These are phyloP conservation scores for Penicillium lividum DNA, from an alignment of 495 filamentous ascomycete species.

Conservation along the genomic window DNA sequence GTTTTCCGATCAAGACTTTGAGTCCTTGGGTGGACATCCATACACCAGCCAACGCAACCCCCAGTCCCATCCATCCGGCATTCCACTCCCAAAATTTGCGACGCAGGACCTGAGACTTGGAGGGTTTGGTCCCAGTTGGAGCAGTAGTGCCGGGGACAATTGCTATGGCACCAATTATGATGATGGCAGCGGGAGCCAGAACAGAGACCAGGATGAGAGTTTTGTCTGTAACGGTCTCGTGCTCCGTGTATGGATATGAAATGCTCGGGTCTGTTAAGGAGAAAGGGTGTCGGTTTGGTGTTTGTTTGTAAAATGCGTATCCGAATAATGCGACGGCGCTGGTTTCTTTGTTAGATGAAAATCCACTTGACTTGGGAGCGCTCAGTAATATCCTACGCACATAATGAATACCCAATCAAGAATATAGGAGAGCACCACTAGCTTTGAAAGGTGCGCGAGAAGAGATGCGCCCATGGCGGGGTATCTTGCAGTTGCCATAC, in stretches of 20 bases:
- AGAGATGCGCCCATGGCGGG: slow-evolving; percentile 10
- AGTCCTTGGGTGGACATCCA: slow-evolving; percentile 62
- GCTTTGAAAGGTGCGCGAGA: slow-evolving; percentile 32
- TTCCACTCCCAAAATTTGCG: slow-evolving; percentile 62
- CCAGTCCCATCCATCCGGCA: slow-evolving; percentile 64
- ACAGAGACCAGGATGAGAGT: slow-evolving; percentile 52
- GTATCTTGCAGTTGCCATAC: neutral
- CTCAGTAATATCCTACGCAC: slow-evolving; percentile 29
- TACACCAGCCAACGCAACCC: slow-evolving; percentile 51
- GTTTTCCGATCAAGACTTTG: slow-evolving; percentile 65
- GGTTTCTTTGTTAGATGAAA: neutral
- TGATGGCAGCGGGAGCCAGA: slow-evolving; percentile 54
- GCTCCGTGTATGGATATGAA: slow-evolving; percentile 53
- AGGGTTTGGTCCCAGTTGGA: slow-evolving; percentile 18
- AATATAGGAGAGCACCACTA: slow-evolving; percentile 51
- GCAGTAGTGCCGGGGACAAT: slow-evolving; percentile 49
- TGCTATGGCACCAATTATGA: slow-evolving; percentile 48
- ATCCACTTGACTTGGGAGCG: neutral
- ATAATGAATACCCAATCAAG: slow-evolving; percentile 56
- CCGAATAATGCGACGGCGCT: slow-evolving; percentile 51
- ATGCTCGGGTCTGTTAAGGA: slow-evolving; percentile 57
- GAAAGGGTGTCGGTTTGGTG: slow-evolving; percentile 48
- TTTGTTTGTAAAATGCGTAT: slow-evolving; percentile 40
- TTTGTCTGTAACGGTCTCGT: slow-evolving; percentile 56
- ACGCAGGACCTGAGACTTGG: slow-evolving; percentile 41